phyloP scores from a whole-genome alignment of 2,329 filamentous ascomycete species.

The Catunica adiposa region DNA sequence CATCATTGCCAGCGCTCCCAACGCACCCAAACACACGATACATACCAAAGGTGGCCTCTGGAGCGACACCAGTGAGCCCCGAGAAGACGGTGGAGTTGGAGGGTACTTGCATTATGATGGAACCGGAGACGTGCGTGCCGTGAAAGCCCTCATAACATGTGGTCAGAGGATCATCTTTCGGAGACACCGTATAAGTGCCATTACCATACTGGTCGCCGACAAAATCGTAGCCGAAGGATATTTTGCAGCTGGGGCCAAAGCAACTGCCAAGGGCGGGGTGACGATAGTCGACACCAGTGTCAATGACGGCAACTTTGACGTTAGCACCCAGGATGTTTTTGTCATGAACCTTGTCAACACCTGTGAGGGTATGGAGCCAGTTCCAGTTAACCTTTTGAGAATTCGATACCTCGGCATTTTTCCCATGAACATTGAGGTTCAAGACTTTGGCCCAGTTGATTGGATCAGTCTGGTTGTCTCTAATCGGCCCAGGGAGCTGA shows the following conservation, averaged over 20 bases:
- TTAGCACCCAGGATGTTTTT: conserved; percentile 24
- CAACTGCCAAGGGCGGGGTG: conserved; percentile 48
- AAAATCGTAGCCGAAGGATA: conserved; percentile 41
- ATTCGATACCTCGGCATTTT: too few species aligned
- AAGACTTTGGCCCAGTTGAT: background rate
- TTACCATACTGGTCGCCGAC: conserved; percentile 37
- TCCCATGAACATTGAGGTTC: too few species aligned
- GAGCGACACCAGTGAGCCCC: conserved; percentile 17
- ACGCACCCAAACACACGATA: conserved; percentile 16
- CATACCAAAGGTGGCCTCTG: conserved; percentile 16
- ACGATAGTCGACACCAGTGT: conserved; percentile 27
- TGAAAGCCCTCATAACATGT: conserved; percentile 18
- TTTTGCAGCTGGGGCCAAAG: conserved; percentile 41
- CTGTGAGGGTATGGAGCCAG: conserved; percentile 23
- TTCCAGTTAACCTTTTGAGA: background rate
- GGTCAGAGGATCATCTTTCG: conserved; percentile 18
- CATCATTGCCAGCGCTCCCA: conserved; percentile 12
- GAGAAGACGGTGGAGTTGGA: conserved; percentile 5
- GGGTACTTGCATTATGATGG: conserved; percentile 16
- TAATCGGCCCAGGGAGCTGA: background rate
- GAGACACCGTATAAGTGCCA: conserved; percentile 22
- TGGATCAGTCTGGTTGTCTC: background rate
- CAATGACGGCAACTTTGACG: conserved; percentile 25
- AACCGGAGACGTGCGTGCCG: conserved; percentile 23
- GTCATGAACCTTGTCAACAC: conserved; percentile 24